These are phyloP conservation scores for Russula brevipes DNA, from an alignment of 768 basidiomycete genomes.

Conservation along the genomic window DNA sequence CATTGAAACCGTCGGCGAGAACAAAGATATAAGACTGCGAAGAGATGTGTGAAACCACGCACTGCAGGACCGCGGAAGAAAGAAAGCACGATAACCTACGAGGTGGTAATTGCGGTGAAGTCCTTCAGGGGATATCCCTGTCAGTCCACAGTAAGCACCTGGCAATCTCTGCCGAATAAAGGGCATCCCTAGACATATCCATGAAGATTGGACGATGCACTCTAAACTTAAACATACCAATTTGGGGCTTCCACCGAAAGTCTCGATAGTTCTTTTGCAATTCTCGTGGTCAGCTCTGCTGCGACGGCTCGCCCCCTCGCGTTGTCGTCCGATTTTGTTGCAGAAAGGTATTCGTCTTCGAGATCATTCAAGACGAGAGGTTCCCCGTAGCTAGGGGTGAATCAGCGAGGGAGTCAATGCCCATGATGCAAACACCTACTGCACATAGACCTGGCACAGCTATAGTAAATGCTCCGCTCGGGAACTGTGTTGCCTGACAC, in stretches of 20 bases:
- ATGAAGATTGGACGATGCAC: not conserved
- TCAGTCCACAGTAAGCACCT: slow-evolving; percentile 84
- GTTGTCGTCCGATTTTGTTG: slow-evolving; percentile 36
- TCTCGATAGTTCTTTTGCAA: slow-evolving; percentile 63
- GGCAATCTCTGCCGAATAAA: slow-evolving; percentile 86
- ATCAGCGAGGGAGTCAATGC: not conserved
- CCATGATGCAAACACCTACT: not conserved
- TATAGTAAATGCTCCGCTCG: not conserved
- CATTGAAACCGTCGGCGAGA: slow-evolving; percentile 61
- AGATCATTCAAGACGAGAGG: slow-evolving; percentile 73
- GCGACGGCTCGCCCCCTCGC: slow-evolving; percentile 70
- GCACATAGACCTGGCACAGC: not conserved
- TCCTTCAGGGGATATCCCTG: slow-evolving; percentile 66
- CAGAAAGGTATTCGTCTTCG: slow-evolving; percentile 64
- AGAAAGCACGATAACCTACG: slow-evolving; percentile 47
- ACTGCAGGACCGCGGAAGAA: too few relatives aligned
- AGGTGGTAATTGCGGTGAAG: slow-evolving; percentile 79
- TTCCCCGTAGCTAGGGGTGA: slow-evolving; percentile 59
- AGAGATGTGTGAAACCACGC: slow-evolving; percentile 40
- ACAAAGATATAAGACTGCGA: slow-evolving; percentile 61
- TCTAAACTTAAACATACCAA: slow-evolving; percentile 56
- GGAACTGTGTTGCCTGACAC: slow-evolving; percentile 29
- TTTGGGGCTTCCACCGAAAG: slow-evolving; percentile 87
- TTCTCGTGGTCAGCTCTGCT: slow-evolving; percentile 70
- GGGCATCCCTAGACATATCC: slow-evolving; percentile 60